phyloP scores from a whole-genome alignment of 306 rosid species.

The Fragaria iinumae region DNA sequence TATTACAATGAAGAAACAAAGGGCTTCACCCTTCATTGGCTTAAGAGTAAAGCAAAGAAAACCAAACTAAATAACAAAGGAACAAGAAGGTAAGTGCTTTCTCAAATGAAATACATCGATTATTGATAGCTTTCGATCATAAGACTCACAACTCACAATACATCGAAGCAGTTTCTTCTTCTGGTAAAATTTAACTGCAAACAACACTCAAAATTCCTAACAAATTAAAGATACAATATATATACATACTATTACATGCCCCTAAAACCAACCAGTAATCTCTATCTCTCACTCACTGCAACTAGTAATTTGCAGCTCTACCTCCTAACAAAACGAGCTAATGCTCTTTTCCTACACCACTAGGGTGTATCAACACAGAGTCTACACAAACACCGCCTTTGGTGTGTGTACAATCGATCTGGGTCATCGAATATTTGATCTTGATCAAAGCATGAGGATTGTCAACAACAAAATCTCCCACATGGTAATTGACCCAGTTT shows the following conservation, averaged over 20 bases:
- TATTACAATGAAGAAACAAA: background rate
- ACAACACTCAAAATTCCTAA: background rate
- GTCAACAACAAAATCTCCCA: constrained; percentile 63
- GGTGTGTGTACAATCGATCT: constrained; percentile 90
- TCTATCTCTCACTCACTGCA: constrained; percentile 9
- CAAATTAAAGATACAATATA: background rate
- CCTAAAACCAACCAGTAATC: background rate
- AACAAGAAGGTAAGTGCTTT: background rate
- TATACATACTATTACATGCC: background rate
- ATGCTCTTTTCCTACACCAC: constrained; percentile 29
- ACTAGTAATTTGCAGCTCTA: constrained; percentile 21
- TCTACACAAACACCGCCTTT: constrained; percentile 93
- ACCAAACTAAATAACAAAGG: background rate
- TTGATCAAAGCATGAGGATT: constrained; percentile 47
- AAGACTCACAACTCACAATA: constrained; percentile 9
- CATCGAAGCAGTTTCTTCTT: constrained; percentile 11
- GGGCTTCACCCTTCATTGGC: background rate
- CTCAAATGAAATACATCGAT: background rate
- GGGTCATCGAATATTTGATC: constrained; percentile 67
- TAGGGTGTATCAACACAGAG: constrained; percentile 56
- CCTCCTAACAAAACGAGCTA: constrained; percentile 32
- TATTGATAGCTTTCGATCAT: background rate
- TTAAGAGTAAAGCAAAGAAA: background rate
- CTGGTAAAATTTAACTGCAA: background rate
- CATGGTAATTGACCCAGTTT: constrained; percentile 65